Evolutionary conservation across 1,284 basidiomycete genomes (phyloP).

Genomic region (Cutaneotrichosporon sp.): DNA sequence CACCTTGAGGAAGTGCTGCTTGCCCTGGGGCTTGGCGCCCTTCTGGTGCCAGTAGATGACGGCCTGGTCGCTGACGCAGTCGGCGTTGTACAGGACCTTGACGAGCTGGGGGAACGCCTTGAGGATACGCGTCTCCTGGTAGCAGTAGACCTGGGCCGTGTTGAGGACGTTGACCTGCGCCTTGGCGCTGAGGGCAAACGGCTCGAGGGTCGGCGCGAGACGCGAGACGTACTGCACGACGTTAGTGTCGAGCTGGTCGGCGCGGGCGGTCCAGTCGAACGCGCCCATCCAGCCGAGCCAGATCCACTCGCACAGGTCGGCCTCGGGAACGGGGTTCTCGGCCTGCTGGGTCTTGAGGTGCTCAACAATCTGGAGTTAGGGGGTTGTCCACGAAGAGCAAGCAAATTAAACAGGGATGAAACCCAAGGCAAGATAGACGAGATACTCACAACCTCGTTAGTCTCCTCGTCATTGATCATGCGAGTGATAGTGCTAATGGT

Average conservation of each 20-base stretch:
- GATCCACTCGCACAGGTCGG: slow-evolving; percentile 80
- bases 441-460: slow-evolving; percentile 62
- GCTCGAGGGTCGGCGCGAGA: slow-evolving; percentile 78
- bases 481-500: slow-evolving; percentile 65
- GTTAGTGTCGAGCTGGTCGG: slow-evolving; percentile 84
- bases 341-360: slow-evolving; percentile 64
- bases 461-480: slow-evolving; percentile 57
- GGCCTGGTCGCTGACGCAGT: slow-evolving; percentile 90
- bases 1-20: slow-evolving; percentile 88
- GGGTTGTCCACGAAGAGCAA: too few relatives aligned
- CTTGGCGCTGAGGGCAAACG: slow-evolving; percentile 81
- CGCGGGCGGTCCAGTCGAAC: slow-evolving; percentile 80
- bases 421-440: too few relatives aligned
- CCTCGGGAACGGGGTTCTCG: slow-evolving; percentile 64
- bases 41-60: slow-evolving; percentile 98
- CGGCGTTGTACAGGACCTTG: slow-evolving; percentile 92
- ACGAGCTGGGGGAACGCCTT: slow-evolving; percentile 91
- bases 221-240: slow-evolving; percentile 78
- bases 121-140: slow-evolving; percentile 89
- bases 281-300: slow-evolving; percentile 86
- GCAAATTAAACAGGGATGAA: too few relatives aligned
- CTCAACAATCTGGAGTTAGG: slow-evolving; percentile 63
- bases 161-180: slow-evolving; percentile 90
- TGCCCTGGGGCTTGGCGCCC: slow-evolving; percentile 89
- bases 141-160: slow-evolving; percentile 88